Evolutionary conservation across 352 stramenopile genomes (phyloP).

Genomic region (Pythium folliculosum): DNA sequence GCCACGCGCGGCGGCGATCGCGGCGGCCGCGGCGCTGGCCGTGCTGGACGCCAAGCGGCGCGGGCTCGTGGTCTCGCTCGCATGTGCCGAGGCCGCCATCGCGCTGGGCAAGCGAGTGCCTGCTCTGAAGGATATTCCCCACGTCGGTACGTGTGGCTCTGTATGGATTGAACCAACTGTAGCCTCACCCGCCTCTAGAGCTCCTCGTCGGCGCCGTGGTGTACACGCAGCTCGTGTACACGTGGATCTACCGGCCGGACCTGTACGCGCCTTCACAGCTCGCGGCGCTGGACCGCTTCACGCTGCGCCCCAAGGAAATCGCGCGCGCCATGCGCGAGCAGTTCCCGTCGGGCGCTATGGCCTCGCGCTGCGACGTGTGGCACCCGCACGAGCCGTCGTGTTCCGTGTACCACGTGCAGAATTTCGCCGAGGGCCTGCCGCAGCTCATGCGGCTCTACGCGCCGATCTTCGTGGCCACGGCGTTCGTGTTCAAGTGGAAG

Average conservation of each 20-base stretch:
- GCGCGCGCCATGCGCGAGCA: constrained; percentile 58
- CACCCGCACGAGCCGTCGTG: constrained; percentile 37
- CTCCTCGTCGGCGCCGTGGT: constrained; percentile 40
- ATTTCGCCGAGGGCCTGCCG: constrained; percentile 42
- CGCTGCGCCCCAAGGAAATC: constrained; percentile 33
- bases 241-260: constrained; percentile 61
- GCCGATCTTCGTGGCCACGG: constrained; percentile 65
- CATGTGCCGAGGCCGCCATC: constrained; percentile 46
- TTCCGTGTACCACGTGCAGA: constrained; percentile 43
- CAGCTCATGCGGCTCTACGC: constrained; percentile 54
- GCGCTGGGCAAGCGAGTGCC: constrained; percentile 37
- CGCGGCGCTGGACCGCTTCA: constrained; percentile 53
- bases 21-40: constrained; percentile 36
- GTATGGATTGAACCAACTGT: too few species aligned
- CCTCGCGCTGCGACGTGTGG: constrained; percentile 61
- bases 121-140: constrained; percentile 36
- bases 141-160: constrained; percentile 42
- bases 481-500: constrained; percentile 58
- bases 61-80: constrained; percentile 53
- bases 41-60: constrained; percentile 52
- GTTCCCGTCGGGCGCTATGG: constrained; percentile 39
- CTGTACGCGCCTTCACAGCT: constrained; percentile 51
- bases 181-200: too few species aligned
- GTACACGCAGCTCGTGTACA: constrained; percentile 56
- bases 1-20: constrained; percentile 44